Base-by-base conservation (phyloP, 108 stramenopile species). In the Stephanodiscus triporus region DNA sequence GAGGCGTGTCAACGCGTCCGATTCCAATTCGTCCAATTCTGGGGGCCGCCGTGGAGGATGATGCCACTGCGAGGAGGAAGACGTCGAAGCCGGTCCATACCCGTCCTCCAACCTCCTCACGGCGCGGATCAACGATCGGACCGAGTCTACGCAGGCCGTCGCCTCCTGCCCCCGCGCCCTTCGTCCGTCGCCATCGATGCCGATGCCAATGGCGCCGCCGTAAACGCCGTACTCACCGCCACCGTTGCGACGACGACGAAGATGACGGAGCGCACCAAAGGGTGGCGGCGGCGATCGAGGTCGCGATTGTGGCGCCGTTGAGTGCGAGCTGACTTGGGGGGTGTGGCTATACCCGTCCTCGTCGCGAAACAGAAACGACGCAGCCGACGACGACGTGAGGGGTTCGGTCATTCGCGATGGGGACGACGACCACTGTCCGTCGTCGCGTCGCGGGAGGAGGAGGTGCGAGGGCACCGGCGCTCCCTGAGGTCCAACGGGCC, bases 401-500 rank as follows among this genome's bases (percentile, higher is more conserved):
- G 43, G 14, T 40, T 8, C 40, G 40, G 11, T 40, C 6, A 11
- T 7, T 51, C 23, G 50, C 23, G 10, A 19, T 51, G 10, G 23
- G 14, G 24, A 6, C 55, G 27, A 4, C 55, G 8, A 55, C 9
- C 5, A 55, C 26, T 3, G 13, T 20, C 53, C 24, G 29, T 55
- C 24, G 23, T 53, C 23, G 26, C 23, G 2, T 17, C 17, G 11
- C 3, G 17, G 8, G 30, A 56, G 27, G 48, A 69, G 49, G 27
- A 62, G 61, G 37, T 49, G 45, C 14, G 32, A 47, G 24, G 70
- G 78, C 54, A 79, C 20, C 38, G 66, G 60, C 22, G 78, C 72
- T 54, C 78, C 78, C 50, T 67, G 78, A 4, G 78, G 78, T 36
- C 78, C 78, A 2, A 79, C 66, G 48, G 78, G 78, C 55, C 45